Percentiles rank a stretch among this genome's conserved stretches.
Conservation (phyloP, 345 rosid genomes). For the Nephelium lappaceum region DNA sequence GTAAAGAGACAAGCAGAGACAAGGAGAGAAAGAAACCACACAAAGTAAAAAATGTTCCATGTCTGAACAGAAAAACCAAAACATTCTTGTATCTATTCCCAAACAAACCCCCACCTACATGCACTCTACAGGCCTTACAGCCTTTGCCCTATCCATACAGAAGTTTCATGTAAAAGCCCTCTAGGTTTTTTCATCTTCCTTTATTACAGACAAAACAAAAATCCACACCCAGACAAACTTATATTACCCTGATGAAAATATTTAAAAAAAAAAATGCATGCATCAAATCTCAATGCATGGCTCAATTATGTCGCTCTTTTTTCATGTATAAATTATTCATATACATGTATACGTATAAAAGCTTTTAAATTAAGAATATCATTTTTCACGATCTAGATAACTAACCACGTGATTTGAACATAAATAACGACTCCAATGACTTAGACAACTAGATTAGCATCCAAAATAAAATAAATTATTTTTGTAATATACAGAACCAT, state of each 20-base stretch:
- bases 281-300: too few species aligned
- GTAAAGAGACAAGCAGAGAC: slow-evolving; percentile 8
- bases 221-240: slow-evolving; percentile 10
- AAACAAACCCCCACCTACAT: slow-evolving; percentile 25
- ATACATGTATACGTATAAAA: too few species aligned
- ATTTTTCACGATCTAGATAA: neutral
- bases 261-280: neutral
- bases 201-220: neutral
- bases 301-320: too few species aligned
- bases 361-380: too few species aligned
- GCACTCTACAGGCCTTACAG: slow-evolving; percentile 3
- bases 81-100: slow-evolving; percentile 37
- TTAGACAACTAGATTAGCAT: too few species aligned
- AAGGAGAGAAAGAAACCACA: slow-evolving; percentile 11
- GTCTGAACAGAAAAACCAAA: slow-evolving; percentile 28
- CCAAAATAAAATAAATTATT: too few species aligned
- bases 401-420: neutral
- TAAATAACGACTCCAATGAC: too few species aligned
- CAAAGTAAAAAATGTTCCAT: neutral
- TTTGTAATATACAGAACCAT: too few species aligned
- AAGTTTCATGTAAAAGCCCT: neutral
- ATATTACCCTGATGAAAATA: neutral
- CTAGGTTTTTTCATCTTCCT: slow-evolving; percentile 11
- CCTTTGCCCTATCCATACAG: slow-evolving; percentile 13
- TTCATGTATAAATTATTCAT: neutral